Evolutionary conservation across 306 rosid species (phyloP).

Genomic region (Cicer pinnatifidum): DNA sequence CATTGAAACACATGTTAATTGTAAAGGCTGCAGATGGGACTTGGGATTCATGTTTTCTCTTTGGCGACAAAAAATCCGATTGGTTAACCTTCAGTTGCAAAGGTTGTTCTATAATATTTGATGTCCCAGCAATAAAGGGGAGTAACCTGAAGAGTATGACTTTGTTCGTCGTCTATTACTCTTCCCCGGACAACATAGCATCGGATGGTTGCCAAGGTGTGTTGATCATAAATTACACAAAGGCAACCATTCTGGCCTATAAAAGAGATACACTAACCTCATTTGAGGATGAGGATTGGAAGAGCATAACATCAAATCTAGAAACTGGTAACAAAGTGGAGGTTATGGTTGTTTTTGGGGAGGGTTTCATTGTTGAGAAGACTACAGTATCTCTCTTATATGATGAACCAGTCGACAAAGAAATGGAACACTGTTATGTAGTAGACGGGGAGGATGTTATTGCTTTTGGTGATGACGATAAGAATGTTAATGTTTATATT

Average conservation of each 20-base stretch:
- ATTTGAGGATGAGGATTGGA: constrained; percentile 21
- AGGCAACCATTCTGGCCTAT: not conserved
- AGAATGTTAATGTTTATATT: not conserved
- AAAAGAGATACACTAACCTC: constrained; percentile 12
- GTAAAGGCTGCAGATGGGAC: not conserved
- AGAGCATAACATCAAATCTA: constrained; percentile 25
- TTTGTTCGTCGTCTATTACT: not conserved
- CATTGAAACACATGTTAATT: not conserved
- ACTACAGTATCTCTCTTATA: constrained; percentile 10
- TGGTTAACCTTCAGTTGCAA: not conserved
- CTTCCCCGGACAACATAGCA: not conserved
- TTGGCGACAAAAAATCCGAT: not conserved
- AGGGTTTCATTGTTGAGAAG: not conserved
- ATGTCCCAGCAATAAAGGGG: not conserved
- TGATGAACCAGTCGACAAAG: not conserved
- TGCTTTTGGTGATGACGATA: not conserved
- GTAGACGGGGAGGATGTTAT: not conserved
- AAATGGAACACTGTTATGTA: not conserved
- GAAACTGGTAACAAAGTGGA: constrained; percentile 6
- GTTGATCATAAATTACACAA: constrained; percentile 25
- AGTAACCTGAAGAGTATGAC: not conserved
- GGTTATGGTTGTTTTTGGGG: constrained; percentile 8
- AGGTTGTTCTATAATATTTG: not conserved
- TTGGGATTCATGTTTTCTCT: not conserved
- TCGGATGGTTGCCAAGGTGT: not conserved